phyloP scores from a whole-genome alignment of 1,284 basidiomycete genomes.

The Pseudozyma flocculosa region DNA sequence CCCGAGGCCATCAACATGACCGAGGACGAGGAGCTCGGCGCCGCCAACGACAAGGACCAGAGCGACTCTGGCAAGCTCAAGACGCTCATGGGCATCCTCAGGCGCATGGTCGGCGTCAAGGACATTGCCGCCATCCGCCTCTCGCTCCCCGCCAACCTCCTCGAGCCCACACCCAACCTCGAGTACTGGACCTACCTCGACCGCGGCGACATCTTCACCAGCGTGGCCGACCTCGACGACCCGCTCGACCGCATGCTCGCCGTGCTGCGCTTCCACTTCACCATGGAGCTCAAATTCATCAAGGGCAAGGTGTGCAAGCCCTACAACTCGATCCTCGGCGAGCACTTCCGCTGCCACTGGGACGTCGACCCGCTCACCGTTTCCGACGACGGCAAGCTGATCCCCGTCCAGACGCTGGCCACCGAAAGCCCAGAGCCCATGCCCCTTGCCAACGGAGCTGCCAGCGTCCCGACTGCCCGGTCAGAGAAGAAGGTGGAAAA shows the following conservation, averaged over 20 bases:
- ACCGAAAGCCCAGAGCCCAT: constrained; percentile 21
- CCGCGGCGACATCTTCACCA: constrained; percentile 83
- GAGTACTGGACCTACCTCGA: constrained; percentile 75
- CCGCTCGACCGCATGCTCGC: constrained; percentile 90
- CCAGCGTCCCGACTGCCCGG: constrained; percentile 1
- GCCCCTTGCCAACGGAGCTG: constrained; percentile 9
- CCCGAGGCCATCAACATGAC: constrained; percentile 49
- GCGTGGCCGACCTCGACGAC: constrained; percentile 81
- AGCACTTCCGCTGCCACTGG: constrained; percentile 56
- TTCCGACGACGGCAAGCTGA: constrained; percentile 27
- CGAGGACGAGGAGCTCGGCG: constrained; percentile 46
- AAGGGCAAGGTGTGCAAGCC: constrained; percentile 86
- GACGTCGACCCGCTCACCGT: constrained; percentile 39
- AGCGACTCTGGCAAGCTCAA: constrained; percentile 52
- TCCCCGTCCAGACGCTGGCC: constrained; percentile 26
- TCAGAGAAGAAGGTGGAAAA: constrained; percentile 1
- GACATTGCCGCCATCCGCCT: constrained; percentile 54
- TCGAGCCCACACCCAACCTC: constrained; percentile 55
- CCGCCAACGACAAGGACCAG: constrained; percentile 44
- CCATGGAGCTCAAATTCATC: constrained; percentile 93
- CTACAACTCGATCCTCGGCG: constrained; percentile 63
- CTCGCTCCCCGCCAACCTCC: constrained; percentile 53
- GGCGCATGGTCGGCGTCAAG: constrained; percentile 55
- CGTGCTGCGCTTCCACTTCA: constrained; percentile 78
- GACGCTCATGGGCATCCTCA: constrained; percentile 51